phyloP scores from a whole-genome alignment of 345 rosid genomes.

The Hypericum perforatum region DNA sequence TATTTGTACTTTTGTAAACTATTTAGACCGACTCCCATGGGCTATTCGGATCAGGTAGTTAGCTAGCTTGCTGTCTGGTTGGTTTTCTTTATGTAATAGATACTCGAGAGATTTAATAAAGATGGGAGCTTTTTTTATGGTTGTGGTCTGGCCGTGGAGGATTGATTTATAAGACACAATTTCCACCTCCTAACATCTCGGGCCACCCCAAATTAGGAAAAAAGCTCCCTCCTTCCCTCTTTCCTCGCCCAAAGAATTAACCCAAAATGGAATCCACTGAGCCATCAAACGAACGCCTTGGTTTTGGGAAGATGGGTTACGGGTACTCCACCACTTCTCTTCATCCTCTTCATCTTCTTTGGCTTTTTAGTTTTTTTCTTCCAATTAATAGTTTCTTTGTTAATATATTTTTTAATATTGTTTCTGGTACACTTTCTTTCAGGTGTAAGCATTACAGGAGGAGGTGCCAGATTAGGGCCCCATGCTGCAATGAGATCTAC shows the following conservation, averaged over 20 bases:
- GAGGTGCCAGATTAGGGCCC: constrained; percentile 87
- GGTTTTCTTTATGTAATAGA: too few species aligned
- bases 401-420: not conserved
- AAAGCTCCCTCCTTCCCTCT: not conserved
- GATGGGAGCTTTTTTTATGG: too few species aligned
- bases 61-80: too few species aligned
- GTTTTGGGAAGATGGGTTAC: constrained; percentile 86
- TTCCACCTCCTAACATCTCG: not conserved
- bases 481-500: constrained; percentile 90
- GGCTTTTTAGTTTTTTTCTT: not conserved
- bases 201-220: not conserved
- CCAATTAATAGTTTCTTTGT: constrained; percentile 2
- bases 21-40: too few species aligned
- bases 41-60: too few species aligned
- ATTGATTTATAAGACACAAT: too few species aligned
- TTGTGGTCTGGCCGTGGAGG: too few species aligned
- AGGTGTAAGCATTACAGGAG: constrained; percentile 93
- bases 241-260: constrained; percentile 10
- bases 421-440: not conserved
- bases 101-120: too few species aligned
- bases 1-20: too few species aligned
- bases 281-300: constrained; percentile 56
- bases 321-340: constrained; percentile 35
- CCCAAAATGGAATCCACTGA: constrained; percentile 41
- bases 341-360: not conserved